Base-by-base conservation (phyloP, 306 rosid species). In the Cicer cuneatum region DNA sequence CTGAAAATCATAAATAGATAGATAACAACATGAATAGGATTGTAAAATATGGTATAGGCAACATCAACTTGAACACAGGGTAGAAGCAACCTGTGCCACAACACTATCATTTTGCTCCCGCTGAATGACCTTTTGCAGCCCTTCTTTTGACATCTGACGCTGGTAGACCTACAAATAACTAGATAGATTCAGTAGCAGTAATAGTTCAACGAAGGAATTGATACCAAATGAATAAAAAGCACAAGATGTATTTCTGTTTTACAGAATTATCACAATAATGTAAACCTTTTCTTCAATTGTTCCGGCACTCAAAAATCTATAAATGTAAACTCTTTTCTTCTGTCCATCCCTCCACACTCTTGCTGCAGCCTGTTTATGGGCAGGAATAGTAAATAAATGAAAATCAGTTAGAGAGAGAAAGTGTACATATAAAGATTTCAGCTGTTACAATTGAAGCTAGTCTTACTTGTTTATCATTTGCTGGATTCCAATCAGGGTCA, bases 141-240 rank as follows among this genome's bases (percentile, higher is more conserved):
- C 98, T 93, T 93, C 97, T 87, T 93, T 93, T 72, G 97, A 87
- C 98, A 93, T 91, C 86, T 93, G 98, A 70, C 98, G 96, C 91
- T 91, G 97, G 88, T 84, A 93, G 62, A 93, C 97, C 98, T 93
- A 79, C 65, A 66, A 21, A 72, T 58, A 51, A 76, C 58, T 41
- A 66, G 13, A 60, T 66, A 43, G 3, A 45, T 41, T 76, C 16
- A 60, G 67, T 52, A 39, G 56, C 45, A 39, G 19, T 63, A 69
- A 77, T 65, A 68, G 39, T 38, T 64, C 58, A 68, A 46, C 47
- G 48, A 69, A 16, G 40, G 62, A 72, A 72, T 38, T 41, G 66
- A 74, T 35, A 53, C 39, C 18, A 67, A 69, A 77, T 41, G 54
- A 65, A 74, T 53, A 74, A 73, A 56, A 81, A 78, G 3, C 11